These are phyloP conservation scores for Sugiyamaella valdiviana DNA, from an alignment of 805 yeast species.

Conservation along the genomic window DNA sequence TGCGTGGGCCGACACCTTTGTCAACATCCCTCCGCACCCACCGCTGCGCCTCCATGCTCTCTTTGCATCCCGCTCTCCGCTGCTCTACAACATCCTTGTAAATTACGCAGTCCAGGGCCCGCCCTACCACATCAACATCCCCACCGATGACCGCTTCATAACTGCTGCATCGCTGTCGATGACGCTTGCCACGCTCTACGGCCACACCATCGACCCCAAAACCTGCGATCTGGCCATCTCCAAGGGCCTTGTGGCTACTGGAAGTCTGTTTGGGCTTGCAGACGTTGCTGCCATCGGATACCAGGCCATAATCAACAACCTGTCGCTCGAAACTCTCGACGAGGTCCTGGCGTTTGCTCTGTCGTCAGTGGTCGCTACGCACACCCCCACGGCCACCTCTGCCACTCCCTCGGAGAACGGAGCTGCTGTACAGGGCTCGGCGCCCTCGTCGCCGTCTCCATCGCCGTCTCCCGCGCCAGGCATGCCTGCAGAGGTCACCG, in stretches of 20 bases:
- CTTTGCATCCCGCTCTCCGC: slow-evolving; percentile 30
- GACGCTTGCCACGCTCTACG: slow-evolving; percentile 31
- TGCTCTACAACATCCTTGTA: slow-evolving; percentile 23
- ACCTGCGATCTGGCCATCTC: slow-evolving; percentile 21
- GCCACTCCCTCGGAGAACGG: not conserved
- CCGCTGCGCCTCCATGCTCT: slow-evolving; percentile 30
- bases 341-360: slow-evolving; percentile 25
- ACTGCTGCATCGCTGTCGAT: slow-evolving; percentile 26
- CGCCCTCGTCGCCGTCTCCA: slow-evolving; percentile 7
- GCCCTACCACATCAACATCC: slow-evolving; percentile 25
- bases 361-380: not conserved
- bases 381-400: not conserved
- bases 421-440: not conserved
- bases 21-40: slow-evolving; percentile 24
- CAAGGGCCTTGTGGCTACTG: slow-evolving; percentile 29
- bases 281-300: slow-evolving; percentile 24
- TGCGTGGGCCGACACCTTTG: slow-evolving; percentile 33
- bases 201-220: slow-evolving; percentile 22
- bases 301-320: slow-evolving; percentile 13
- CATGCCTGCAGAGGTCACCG: not conserved
- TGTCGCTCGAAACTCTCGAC: slow-evolving; percentile 19
- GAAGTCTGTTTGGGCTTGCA: slow-evolving; percentile 26
- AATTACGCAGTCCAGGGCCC: slow-evolving; percentile 22
- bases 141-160: slow-evolving; percentile 21
- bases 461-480: slow-evolving; percentile 8